Evolutionary conservation across 192 early-diverging fungal genomes (phyloP).

Genomic region (Backusella tuberculispora): DNA sequence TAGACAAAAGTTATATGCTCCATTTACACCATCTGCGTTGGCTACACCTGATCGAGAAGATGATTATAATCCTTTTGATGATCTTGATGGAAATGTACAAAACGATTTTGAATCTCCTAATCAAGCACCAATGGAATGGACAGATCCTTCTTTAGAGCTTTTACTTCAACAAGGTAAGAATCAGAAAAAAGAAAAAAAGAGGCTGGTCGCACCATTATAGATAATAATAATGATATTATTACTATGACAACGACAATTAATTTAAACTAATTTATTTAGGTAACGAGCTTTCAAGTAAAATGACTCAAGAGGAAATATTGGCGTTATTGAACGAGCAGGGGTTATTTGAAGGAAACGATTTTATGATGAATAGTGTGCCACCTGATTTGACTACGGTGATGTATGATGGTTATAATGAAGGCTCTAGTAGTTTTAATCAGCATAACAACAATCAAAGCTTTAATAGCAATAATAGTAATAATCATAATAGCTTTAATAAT

Average conservation of each 20-base stretch:
- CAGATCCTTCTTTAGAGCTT: conserved; percentile 18
- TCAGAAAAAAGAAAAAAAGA: neutral
- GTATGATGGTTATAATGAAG: conserved; percentile 2
- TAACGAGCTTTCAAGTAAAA: neutral
- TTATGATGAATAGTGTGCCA: conserved; percentile 5
- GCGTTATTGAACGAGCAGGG: conserved; percentile 18
- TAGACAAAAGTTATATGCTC: conserved; percentile 32
- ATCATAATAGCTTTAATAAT: neutral
- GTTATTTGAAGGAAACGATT: neutral
- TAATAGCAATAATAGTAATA: neutral
- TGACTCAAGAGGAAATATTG: conserved; percentile 19
- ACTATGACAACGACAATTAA: neutral
- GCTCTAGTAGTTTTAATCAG: neutral
- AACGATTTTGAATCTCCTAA: conserved; percentile 8
- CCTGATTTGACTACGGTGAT: conserved; percentile 17
- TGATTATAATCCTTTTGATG: conserved; percentile 38
- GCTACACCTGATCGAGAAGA: conserved; percentile 37
- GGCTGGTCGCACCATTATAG: neutral
- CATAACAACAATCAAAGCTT: neutral
- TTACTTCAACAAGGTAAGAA: conserved; percentile 17
- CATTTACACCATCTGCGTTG: conserved; percentile 35
- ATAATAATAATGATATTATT: no score
- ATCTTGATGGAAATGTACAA: neutral
- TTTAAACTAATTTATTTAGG: neutral
- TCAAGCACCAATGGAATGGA: conserved; percentile 27